Base-by-base conservation (phyloP, 108 stramenopile genomes). In the Fragilaria crotonensis region DNA sequence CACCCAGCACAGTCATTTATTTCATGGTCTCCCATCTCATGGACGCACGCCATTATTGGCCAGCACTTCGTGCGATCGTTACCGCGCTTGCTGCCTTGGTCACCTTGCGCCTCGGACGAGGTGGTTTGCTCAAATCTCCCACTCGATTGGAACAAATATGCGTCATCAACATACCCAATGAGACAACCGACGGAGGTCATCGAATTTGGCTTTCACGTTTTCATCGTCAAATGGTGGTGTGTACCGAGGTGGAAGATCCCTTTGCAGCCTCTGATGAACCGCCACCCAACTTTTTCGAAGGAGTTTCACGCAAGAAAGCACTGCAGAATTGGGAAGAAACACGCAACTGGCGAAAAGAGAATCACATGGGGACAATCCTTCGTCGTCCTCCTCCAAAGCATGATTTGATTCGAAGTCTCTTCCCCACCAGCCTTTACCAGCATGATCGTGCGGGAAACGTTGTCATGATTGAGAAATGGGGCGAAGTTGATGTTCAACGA, bases 371-470 rank as follows among this genome's bases (percentile, higher is more conserved):
- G 23, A 25, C 22, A 21, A 52, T 52, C 17, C 51, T 52, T 1
- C 21, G 25, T 52, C 51, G 51, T 26, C 51, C 51, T 25, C 51
- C 51, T 25, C 51, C 51, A 3, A 52, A 52, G 11, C 51, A 52
- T 25, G 51, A 52, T 21, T 25, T 52, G 25, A 3, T 52, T 21
- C 22, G 51, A 52, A 1, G 25, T 18, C 21, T 52, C 17, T 3
- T 52, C 18, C 51, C 51, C 18, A 21, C 21, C 21, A 52, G 51
- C 26, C 18, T 52, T 21, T 52, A 52, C 4, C 51, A 52, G 11
- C 51, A 52, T 26, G 51, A 52, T 23, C 51, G 51, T 18, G 51
- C 3, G 4, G 51, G 51, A 25, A 52, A 52, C 26, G 26, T 26
- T 18, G 51, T 52, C 11, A 23, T 52, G 2, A 25, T 52, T 21